phyloP scores from a whole-genome alignment of 2,329 filamentous ascomycete genomes.

The Alternaria hordeiaustralica region DNA sequence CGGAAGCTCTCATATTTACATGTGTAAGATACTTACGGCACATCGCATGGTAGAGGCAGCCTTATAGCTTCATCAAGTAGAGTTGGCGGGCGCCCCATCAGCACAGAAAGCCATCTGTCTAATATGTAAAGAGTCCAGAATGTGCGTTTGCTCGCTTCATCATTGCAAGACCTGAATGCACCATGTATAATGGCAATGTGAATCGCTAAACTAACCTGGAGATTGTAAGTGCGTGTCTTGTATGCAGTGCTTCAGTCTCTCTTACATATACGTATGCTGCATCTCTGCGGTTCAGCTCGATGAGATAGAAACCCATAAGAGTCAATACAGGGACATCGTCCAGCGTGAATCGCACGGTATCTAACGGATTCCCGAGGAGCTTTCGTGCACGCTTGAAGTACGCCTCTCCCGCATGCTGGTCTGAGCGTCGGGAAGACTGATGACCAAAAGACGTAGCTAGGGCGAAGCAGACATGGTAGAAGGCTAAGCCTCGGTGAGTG shows the following conservation, averaged over 20 bases:
- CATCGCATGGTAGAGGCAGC: conserved; percentile 28
- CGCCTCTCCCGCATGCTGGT: conserved; percentile 27
- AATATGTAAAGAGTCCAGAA: conserved; percentile 38
- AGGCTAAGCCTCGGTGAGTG: conserved; percentile 27
- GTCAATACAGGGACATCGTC: conserved; percentile 33
- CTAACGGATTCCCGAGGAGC: conserved; percentile 34
- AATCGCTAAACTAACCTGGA: conserved; percentile 23
- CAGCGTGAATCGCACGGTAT: conserved; percentile 32
- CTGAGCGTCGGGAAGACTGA: conserved; percentile 14
- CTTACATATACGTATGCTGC: conserved; percentile 36
- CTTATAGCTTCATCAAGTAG: conserved; percentile 35
- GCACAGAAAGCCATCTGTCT: conserved; percentile 35
- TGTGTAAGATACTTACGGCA: conserved; percentile 21
- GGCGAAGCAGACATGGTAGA: conserved; percentile 36
- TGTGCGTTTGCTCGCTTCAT: conserved; percentile 28
- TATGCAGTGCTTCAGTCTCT: not conserved
- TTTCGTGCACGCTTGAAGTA: conserved; percentile 36
- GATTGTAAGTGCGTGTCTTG: not conserved
- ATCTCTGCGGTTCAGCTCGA: conserved; percentile 39
- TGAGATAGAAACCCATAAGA: conserved; percentile 37
- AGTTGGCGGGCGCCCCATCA: conserved; percentile 36
- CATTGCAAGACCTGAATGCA: conserved; percentile 22
- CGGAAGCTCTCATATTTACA: not conserved
- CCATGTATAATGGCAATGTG: conserved; percentile 37
- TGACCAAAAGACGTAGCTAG: conserved; percentile 27